Base-by-base conservation (phyloP, 2,329 filamentous ascomycete species). In the Biscogniauxia sp. region DNA sequence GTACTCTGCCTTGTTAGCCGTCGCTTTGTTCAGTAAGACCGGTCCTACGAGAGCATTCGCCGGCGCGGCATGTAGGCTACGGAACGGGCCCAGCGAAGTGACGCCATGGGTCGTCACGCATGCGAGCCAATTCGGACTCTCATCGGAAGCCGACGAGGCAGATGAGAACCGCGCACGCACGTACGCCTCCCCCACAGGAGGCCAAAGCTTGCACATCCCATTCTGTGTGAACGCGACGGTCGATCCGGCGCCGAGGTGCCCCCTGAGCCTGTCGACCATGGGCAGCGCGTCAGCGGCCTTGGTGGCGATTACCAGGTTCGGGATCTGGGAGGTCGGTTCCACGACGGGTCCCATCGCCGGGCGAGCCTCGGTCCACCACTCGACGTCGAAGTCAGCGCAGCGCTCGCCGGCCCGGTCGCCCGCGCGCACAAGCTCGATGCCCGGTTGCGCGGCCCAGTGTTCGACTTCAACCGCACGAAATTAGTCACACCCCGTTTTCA, bases 141-240 rank as follows among this genome's bases (percentile, higher is more conserved):
- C 19, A 19, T 20, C 20, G 9, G 5, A 9, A 19, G n/a, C 7
- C 20, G 72, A 66, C 32, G 32, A 37, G 3, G 23, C 23, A 23
- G 37, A n/a, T 13, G 37, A 5, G 58, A 78, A 84, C 19, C 82
- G 75, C 57, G 75, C 69, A 1, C 68, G 64, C 41, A 74, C 72
- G 68, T 84, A 85, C 1, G 70, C 61, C 3, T 68, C 65, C 2
- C 82, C 82, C 55, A 79, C 72, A 7, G 83, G 83, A 23, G 83
- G 82, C 83, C 83, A 86, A 17, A 85, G 73, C 65, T 79, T 81
- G 32, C 91, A 93, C 86, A 97, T 90, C 53, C 94, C 94, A 69
- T 97, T 97, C 69, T 97, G 93, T 23, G 92, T 78, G 69, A 97
- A 91, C 13, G 89, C 81, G n/a, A 97, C 85, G 0, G 91, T 90